phyloP scores from a whole-genome alignment of 768 basidiomycete genomes.

The Arthromyces matolae region DNA sequence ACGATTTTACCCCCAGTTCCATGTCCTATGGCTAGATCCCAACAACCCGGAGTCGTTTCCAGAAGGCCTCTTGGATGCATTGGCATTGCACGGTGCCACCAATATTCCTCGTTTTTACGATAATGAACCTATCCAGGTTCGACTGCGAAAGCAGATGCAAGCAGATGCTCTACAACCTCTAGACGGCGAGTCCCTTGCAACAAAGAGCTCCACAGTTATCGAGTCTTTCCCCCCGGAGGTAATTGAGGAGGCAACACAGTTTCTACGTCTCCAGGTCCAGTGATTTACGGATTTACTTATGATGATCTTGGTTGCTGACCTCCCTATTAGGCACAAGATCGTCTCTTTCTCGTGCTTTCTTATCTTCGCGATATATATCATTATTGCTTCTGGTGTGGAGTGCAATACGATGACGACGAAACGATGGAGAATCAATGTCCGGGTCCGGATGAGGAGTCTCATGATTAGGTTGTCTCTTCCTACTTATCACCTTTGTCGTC shows the following conservation, averaged over 20 bases:
- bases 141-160: slow-evolving; percentile 72
- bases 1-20: slow-evolving; percentile 51
- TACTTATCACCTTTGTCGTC: neutral
- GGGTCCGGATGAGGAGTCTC: slow-evolving; percentile 71
- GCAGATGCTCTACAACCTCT: slow-evolving; percentile 64
- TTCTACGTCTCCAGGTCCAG: slow-evolving; percentile 62
- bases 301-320: slow-evolving; percentile 10
- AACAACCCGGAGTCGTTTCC: slow-evolving; percentile 64
- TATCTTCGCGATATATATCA: slow-evolving; percentile 70
- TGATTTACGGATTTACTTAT: slow-evolving; percentile 7
- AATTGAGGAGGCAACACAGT: slow-evolving; percentile 64
- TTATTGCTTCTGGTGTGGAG: slow-evolving; percentile 91
- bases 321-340: slow-evolving; percentile 58
- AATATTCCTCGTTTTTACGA: slow-evolving; percentile 21
- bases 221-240: slow-evolving; percentile 47
- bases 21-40: slow-evolving; percentile 77
- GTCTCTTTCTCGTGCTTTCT: slow-evolving; percentile 60
- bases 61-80: slow-evolving; percentile 53
- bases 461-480: slow-evolving; percentile 49
- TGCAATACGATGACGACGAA: slow-evolving; percentile 57
- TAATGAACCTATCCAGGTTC: slow-evolving; percentile 39
- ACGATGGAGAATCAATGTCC: slow-evolving; percentile 70
- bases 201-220: slow-evolving; percentile 21
- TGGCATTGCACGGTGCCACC: slow-evolving; percentile 37
- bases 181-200: slow-evolving; percentile 34